Conservation (phyloP, 2,329 filamentous ascomycete species). For the Ceratocystis ficicola region DNA sequence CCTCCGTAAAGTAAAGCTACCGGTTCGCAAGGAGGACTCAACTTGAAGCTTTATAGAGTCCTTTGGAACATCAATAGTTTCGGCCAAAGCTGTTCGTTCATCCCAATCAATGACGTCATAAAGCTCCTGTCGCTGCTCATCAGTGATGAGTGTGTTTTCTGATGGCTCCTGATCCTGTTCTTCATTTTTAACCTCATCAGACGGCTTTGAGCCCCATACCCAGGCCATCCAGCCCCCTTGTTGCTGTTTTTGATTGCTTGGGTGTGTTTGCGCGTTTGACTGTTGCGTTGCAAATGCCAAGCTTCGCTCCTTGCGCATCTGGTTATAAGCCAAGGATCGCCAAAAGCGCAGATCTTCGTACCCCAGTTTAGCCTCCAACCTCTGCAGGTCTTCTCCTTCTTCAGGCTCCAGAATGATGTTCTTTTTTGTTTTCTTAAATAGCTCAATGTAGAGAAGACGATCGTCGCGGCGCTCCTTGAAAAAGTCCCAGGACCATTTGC, state of each 20-base stretch:
- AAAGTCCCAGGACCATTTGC: slow-evolving; percentile 90
- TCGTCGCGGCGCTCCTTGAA: slow-evolving; percentile 88
- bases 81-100: slow-evolving; percentile 79
- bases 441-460: slow-evolving; percentile 71
- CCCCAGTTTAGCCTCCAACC: slow-evolving; percentile 71
- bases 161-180: slow-evolving; percentile 41
- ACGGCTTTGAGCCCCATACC: slow-evolving; percentile 73
- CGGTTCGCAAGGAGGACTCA: slow-evolving; percentile 84
- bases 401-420: slow-evolving; percentile 54
- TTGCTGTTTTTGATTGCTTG: slow-evolving; percentile 42
- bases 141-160: slow-evolving; percentile 69
- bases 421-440: slow-evolving; percentile 90
- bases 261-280: slow-evolving; percentile 51
- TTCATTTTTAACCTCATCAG: slow-evolving; percentile 30
- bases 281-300: slow-evolving; percentile 14
- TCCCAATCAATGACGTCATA: slow-evolving; percentile 98
- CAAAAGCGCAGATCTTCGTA: slow-evolving; percentile 98
- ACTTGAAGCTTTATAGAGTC: slow-evolving; percentile 89
- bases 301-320: slow-evolving; percentile 67
- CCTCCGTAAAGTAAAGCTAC: slow-evolving; percentile 87
- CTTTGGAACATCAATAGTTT: slow-evolving; percentile 76
- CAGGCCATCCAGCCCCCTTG: slow-evolving; percentile 84
- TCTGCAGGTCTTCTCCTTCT: slow-evolving; percentile 60
- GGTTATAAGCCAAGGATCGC: slow-evolving; percentile 84
- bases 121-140: slow-evolving; percentile 89